phyloP scores from a whole-genome alignment of 257 asterid genomes.

The Solanum sejunctum region DNA sequence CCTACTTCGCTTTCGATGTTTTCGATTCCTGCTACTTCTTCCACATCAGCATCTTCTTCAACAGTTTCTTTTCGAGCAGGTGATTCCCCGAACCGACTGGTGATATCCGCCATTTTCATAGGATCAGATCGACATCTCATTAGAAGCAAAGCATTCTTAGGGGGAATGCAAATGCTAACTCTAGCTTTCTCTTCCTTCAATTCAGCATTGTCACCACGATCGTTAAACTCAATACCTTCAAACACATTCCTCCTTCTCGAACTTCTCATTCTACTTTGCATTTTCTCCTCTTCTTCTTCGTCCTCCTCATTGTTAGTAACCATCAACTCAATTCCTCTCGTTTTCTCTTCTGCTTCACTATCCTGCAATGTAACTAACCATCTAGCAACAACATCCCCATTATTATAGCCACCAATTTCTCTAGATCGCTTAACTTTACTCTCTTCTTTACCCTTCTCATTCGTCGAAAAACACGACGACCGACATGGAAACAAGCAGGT shows the following conservation, averaged over 20 bases:
- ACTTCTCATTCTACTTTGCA: constrained; percentile 27
- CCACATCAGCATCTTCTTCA: background rate
- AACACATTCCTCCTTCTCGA: constrained; percentile 77
- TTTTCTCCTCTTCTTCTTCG: constrained; percentile 9
- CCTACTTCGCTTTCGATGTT: background rate
- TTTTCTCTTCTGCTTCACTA: constrained; percentile 33
- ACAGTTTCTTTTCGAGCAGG: constrained; percentile 15
- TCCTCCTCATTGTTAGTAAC: constrained; percentile 40
- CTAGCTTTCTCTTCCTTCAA: constrained; percentile 28
- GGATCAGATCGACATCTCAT: constrained; percentile 99
- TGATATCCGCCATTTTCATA: constrained; percentile 65
- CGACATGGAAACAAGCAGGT: constrained; percentile 79
- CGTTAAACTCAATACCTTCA: constrained; percentile 68
- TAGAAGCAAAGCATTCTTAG: constrained; percentile 81
- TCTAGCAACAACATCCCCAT: constrained; percentile 55
- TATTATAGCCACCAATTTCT: background rate
- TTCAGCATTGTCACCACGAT: constrained; percentile 8
- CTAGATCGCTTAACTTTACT: constrained; percentile 9
- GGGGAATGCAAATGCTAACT: constrained; percentile 79
- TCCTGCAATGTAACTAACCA: constrained; percentile 78
- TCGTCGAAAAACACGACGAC: constrained; percentile 43
- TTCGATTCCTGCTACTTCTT: background rate
- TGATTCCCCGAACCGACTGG: constrained; percentile 50
- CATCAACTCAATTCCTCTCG: constrained; percentile 71
- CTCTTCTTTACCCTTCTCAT: constrained; percentile 22